Base-by-base conservation (phyloP, 2,329 filamentous ascomycete species). In the Trichoderma guizhouense region DNA sequence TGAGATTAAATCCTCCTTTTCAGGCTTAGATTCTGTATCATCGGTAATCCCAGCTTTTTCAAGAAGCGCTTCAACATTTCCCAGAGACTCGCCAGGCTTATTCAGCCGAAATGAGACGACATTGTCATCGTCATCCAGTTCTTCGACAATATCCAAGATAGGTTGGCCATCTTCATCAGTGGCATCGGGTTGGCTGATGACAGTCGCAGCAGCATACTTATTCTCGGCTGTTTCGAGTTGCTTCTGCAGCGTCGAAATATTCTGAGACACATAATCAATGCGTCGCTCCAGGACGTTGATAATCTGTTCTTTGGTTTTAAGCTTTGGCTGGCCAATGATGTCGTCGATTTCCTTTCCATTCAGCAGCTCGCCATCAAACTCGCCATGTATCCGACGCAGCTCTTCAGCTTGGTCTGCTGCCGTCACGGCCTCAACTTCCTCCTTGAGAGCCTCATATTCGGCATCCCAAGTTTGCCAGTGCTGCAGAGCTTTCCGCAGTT, bases 401-500 rank as follows among this genome's bases (percentile, higher is more conserved):
- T 90, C 86, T 21, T 87, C 82, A 15, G 74, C 71, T 12, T 75
- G 63, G 34, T 83, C 81, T 70, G 87, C 81, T 65, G 84, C 82
- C 55, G 84, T 79, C 30, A 91, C 79, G 5, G 83, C 84, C 67
- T 89, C 82, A 34, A 98, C 88, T 77, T 97, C 93, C 79, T 97
- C 93, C 79, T 93, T 94, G 73, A 98, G 86, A 28, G 91, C 89
- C 79, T 97, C 93, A 81, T 98, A 98, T 80, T 98, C 95, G 62
- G 92, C 90, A 79, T 97, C 95, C 89, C 93, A 97, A 69, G 91
- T 91, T 74, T 93, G 92, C 95, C 95, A 99, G 83, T 97, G 92
- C 74, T 90, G 90, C 68, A 98, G 86, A 7, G 92, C 91, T 77
- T 92, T 89, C 70, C 89, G 89, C 24, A 98, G 87, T 79, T 93